A percentile compares a stretch with the other conserved stretches of the same genome.
Conservation (phyloP, 2,329 filamentous ascomycete species). For the Cryphonectria japonica region DNA sequence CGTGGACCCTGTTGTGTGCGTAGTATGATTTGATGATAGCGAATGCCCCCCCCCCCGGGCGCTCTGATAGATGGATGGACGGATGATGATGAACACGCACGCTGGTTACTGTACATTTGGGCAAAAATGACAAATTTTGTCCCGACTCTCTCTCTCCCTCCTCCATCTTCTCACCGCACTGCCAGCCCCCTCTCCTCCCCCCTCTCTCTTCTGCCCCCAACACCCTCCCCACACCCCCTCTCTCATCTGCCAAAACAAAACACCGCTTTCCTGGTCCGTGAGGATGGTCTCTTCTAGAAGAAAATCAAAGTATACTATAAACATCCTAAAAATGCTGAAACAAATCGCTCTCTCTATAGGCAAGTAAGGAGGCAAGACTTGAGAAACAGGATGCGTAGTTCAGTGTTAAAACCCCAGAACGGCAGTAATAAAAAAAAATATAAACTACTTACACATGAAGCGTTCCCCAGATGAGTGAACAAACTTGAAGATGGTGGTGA, state of each 20-base stretch:
- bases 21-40: too few relatives aligned
- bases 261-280: neutral
- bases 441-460: conserved; percentile 2
- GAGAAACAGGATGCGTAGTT: neutral
- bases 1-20: too few relatives aligned
- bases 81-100: neutral
- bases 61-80: neutral
- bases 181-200: too few relatives aligned
- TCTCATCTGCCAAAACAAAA: neutral
- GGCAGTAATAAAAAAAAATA: neutral
- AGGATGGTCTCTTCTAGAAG: neutral
- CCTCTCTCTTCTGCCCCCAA: too few relatives aligned
- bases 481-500: neutral
- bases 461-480: neutral
- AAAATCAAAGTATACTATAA: neutral
- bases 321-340: neutral
- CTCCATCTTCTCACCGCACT: too few relatives aligned
- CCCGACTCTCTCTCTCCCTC: too few relatives aligned
- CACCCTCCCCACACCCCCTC: too few relatives aligned
- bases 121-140: neutral
- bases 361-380: neutral
- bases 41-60: neutral
- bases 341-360: neutral
- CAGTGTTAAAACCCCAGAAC: neutral
- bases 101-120: neutral